Evolutionary conservation across 345 rosid genomes (phyloP).

Genomic region (Eutrema yunnanense): DNA sequence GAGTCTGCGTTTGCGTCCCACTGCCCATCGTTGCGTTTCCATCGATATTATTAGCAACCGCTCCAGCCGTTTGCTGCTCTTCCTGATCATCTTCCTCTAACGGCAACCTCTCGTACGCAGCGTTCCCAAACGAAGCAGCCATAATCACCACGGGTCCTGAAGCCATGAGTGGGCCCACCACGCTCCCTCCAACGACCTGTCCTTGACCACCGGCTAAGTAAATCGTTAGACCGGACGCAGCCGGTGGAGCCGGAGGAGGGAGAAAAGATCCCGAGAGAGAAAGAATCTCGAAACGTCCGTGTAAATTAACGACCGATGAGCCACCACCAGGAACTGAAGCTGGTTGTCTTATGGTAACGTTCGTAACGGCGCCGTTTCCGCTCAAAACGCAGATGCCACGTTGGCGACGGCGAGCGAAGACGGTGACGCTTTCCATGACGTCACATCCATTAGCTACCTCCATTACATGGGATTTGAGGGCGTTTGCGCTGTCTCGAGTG

Average conservation of each 20-base stretch:
- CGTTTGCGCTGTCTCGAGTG: conserved; percentile 92
- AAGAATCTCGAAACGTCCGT: conserved; percentile 88
- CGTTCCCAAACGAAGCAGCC: conserved; percentile 98
- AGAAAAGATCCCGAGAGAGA: conserved; percentile 84
- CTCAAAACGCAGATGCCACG: conserved; percentile 86
- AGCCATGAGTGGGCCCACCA: conserved; percentile 71
- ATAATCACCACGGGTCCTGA: conserved; percentile 87
- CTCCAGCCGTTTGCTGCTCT: conserved; percentile 32
- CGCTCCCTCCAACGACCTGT: conserved; percentile 90
- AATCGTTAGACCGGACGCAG: conserved; percentile 77
- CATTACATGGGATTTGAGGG: conserved; percentile 90
- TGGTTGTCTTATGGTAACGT: conserved; percentile 76
- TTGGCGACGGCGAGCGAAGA: conserved; percentile 73
- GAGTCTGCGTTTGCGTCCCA: conserved; percentile 43
- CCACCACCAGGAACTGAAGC: conserved; percentile 50
- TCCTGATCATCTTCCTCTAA: conserved; percentile 60
- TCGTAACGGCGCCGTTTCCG: conserved; percentile 82
- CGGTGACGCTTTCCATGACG: conserved; percentile 70
- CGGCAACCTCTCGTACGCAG: conserved; percentile 90
- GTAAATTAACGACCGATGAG: conserved; percentile 63
- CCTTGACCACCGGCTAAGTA: conserved; percentile 98
- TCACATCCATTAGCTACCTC: conserved; percentile 80
- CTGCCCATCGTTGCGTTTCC: conserved; percentile 30
- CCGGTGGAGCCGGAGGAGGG: conserved; percentile 95
- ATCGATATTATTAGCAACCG: conserved; percentile 23